Conservation (phyloP, 257 asterid species). For the Ophiorrhiza pumila region DNA sequence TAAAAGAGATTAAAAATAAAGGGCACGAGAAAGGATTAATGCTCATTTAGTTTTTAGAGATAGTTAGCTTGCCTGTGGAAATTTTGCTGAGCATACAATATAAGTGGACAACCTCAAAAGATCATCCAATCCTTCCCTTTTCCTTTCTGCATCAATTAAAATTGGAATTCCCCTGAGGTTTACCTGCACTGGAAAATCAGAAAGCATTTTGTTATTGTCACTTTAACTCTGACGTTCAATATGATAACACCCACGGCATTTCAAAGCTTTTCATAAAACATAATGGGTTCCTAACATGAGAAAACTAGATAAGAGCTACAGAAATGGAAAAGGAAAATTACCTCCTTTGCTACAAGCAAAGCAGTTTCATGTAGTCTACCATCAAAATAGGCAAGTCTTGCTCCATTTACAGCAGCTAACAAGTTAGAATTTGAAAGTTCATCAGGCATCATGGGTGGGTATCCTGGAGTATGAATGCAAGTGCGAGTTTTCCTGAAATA, state of each 20-base stretch:
- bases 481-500: constrained; percentile 88
- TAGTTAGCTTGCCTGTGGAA: constrained; percentile 76
- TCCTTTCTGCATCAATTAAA: constrained; percentile 82
- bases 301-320: not conserved
- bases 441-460: constrained; percentile 84
- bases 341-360: constrained; percentile 77
- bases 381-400: constrained; percentile 73
- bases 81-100: constrained; percentile 72
- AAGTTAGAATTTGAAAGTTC: constrained; percentile 66
- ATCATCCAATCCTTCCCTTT: constrained; percentile 84
- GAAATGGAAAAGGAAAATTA: constrained; percentile 31
- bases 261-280: not conserved
- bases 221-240: not conserved
- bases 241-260: not conserved
- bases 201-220: constrained; percentile 36
- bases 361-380: constrained; percentile 87
- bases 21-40: constrained; percentile 3
- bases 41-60: constrained; percentile 9
- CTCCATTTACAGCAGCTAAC: constrained; percentile 63
- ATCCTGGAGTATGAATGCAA: constrained; percentile 94
- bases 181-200: constrained; percentile 91
- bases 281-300: not conserved
- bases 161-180: constrained; percentile 78
- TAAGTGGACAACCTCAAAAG: constrained; percentile 70
- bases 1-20: no score